phyloP scores from a whole-genome alignment of 2,329 filamentous ascomycete species.

The Ambrosiella beaveri region DNA sequence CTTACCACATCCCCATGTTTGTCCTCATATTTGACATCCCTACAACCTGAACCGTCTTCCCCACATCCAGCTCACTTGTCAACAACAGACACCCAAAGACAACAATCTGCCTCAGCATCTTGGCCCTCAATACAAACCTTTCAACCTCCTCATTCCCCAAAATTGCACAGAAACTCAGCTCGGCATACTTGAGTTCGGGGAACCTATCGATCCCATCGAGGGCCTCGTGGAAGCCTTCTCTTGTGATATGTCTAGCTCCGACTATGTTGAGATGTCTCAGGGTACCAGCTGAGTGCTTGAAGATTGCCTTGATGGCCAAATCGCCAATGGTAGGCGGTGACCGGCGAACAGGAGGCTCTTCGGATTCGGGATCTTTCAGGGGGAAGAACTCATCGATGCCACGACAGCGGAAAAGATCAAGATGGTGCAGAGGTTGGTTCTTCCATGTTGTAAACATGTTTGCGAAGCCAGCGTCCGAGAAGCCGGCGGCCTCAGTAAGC shows the following conservation, averaged over 20 bases:
- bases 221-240: conserved; percentile 53
- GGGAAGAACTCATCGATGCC: conserved; percentile 42
- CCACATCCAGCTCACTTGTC: conserved; percentile 31
- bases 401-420: conserved; percentile 65
- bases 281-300: conserved; percentile 58
- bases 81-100: conserved; percentile 52
- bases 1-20: conserved; percentile 34
- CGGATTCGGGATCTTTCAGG: conserved; percentile 15
- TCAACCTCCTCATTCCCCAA: conserved; percentile 49
- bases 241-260: conserved; percentile 66
- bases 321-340: conserved; percentile 53
- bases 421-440: conserved; percentile 50
- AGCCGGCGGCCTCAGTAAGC: conserved; percentile 57
- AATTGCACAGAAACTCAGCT: conserved; percentile 58
- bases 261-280: conserved; percentile 59
- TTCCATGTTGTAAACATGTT: conserved; percentile 59
- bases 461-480: conserved; percentile 58
- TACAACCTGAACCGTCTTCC: conserved; percentile 37
- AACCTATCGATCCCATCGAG: conserved; percentile 49
- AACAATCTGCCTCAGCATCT: conserved; percentile 39
- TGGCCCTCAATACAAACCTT: conserved; percentile 46
- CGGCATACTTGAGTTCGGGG: conserved; percentile 50
- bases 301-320: conserved; percentile 60
- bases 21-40: conserved; percentile 36
- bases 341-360: conserved; percentile 43